Conservation (phyloP, 345 rosid genomes). For the Cochlearia excelsa region DNA sequence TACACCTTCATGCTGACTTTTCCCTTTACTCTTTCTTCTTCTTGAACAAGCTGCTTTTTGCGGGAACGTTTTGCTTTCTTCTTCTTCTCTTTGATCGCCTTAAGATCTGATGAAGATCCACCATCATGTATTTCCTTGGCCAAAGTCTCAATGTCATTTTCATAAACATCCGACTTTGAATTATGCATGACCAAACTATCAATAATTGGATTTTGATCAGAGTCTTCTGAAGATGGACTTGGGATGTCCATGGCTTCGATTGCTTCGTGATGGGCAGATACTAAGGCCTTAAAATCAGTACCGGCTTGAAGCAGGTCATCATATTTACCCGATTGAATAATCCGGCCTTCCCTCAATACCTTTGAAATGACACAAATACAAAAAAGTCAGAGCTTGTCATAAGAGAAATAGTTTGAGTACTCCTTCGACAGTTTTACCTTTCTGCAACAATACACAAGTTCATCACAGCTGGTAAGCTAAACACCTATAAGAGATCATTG, state of each 20-base stretch:
- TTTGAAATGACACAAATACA: constrained; percentile 34
- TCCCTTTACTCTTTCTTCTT: constrained; percentile 98
- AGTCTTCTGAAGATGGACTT: constrained; percentile 78
- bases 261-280: constrained; percentile 97
- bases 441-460: constrained; percentile 36
- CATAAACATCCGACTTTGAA: constrained; percentile 54
- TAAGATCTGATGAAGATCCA: constrained; percentile 71
- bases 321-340: constrained; percentile 95
- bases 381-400: constrained; percentile 20
- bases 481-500: constrained; percentile 38
- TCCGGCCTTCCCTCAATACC: constrained; percentile 93
- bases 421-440: constrained; percentile 38
- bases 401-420: constrained; percentile 25
- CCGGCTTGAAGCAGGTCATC: constrained; percentile 97
- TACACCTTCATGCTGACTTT: constrained; percentile 97
- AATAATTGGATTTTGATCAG: constrained; percentile 57
- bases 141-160: constrained; percentile 59
- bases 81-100: constrained; percentile 60
- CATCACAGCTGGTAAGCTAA: constrained; percentile 38
- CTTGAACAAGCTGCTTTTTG: constrained; percentile 96
- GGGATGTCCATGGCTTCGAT: constrained; percentile 97
- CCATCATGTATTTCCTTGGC: constrained; percentile 89
- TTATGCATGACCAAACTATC: constrained; percentile 40
- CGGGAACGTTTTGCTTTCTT: constrained; percentile 86
- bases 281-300: constrained; percentile 89